A percentile compares a stretch with the other conserved stretches of the same genome.
Evolutionary conservation across 1,284 basidiomycete genomes (phyloP).

Genomic region (Lentinula novae-zelandiae): DNA sequence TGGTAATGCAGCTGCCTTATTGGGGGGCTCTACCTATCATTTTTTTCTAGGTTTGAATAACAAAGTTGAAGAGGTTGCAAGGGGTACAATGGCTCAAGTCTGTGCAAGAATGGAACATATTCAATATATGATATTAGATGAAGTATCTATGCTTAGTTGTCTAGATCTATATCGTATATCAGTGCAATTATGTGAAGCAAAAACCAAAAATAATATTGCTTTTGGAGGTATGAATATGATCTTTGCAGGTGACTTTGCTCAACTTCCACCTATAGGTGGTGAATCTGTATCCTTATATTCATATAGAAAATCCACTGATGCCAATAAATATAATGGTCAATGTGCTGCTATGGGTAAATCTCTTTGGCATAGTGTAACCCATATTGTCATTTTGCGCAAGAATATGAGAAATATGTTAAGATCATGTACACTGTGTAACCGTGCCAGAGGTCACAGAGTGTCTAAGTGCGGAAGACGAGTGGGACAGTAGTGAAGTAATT

Average conservation of each 20-base stretch:
- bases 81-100: neutral
- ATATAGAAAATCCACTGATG: neutral
- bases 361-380: slow-evolving; percentile 9
- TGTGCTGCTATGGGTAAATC: slow-evolving; percentile 11
- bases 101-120: slow-evolving; percentile 6
- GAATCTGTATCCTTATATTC: slow-evolving; percentile 7
- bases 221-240: slow-evolving; percentile 19
- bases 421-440: too few species aligned
- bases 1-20: slow-evolving; percentile 24
- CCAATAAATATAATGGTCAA: neutral
- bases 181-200: slow-evolving; percentile 1
- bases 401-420: slow-evolving; percentile 5
- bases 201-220: neutral
- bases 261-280: slow-evolving; percentile 13
- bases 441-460: too few species aligned
- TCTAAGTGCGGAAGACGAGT: too few species aligned
- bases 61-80: neutral
- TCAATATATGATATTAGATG: slow-evolving; percentile 19
- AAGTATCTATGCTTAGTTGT: slow-evolving; percentile 19
- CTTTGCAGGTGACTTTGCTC: slow-evolving; percentile 19
- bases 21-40: slow-evolving; percentile 28
- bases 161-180: slow-evolving; percentile 13
- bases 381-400: neutral
- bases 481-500: too few species aligned
- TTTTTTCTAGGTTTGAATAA: slow-evolving; percentile 21